Evolutionary conservation across 768 basidiomycete species (phyloP).

Genomic region (Suillus lakei): DNA sequence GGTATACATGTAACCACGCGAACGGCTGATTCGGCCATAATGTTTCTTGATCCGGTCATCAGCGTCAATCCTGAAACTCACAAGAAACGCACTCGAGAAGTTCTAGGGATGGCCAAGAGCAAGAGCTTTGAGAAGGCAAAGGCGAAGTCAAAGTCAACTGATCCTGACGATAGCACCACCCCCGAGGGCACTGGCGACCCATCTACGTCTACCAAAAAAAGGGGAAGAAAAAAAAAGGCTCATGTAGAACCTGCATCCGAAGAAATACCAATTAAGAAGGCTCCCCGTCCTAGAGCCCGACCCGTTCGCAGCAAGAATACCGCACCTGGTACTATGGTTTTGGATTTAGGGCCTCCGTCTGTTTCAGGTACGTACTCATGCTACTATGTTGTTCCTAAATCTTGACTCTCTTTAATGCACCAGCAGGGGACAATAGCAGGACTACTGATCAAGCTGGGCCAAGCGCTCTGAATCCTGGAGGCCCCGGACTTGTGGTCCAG

Average conservation of each 20-base stretch:
- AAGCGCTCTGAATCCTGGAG: not conserved
- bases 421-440: not conserved
- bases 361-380: not conserved
- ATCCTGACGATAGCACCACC: not conserved
- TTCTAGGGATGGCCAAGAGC: constrained; percentile 8
- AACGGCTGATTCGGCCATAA: constrained; percentile 14
- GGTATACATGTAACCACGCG: constrained; percentile 1
- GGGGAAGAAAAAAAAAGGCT: not conserved
- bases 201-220: not conserved
- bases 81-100: constrained; percentile 14
- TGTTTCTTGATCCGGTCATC: constrained; percentile 37
- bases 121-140: not conserved
- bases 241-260: not conserved
- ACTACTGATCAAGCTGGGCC: not conserved
- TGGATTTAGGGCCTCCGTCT: not conserved
- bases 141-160: not conserved
- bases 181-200: not conserved
- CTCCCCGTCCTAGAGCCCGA: constrained; percentile 3
- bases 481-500: not conserved
- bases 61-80: constrained; percentile 20
- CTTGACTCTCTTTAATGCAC: not conserved
- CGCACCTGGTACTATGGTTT: not conserved
- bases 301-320: not conserved
- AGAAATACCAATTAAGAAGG: not conserved
- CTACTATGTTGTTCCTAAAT: too few relatives aligned